A percentile compares a stretch with the other conserved stretches of the same genome.
phyloP scores from a whole-genome alignment of 768 basidiomycete genomes.

The Tremella fuciformis region DNA sequence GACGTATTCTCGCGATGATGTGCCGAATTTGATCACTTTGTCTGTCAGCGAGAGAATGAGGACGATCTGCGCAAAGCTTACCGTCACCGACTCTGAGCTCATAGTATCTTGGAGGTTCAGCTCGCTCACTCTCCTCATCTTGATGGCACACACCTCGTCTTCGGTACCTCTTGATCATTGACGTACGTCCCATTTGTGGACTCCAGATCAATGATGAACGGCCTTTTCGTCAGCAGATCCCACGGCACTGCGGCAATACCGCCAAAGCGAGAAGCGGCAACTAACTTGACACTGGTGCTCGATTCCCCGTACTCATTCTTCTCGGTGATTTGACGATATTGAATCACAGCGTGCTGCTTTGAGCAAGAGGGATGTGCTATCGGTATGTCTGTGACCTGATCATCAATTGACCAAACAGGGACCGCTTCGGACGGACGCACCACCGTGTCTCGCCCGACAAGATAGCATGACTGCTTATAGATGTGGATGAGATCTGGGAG shows the following conservation, averaged over 20 bases:
- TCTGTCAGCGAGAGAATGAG: background rate
- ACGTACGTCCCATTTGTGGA: conserved; percentile 96
- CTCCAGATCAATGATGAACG: conserved; percentile 95
- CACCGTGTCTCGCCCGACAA: conserved; percentile 81
- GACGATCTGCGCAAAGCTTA: conserved; percentile 10
- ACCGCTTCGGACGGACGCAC: conserved; percentile 56
- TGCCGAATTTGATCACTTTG: conserved; percentile 55
- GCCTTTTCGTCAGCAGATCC: conserved; percentile 57
- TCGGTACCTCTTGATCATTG: conserved; percentile 79
- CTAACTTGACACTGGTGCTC: conserved; percentile 80
- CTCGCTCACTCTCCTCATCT: background rate
- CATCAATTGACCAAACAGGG: background rate
- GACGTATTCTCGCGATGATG: conserved; percentile 54
- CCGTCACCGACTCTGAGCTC: conserved; percentile 46
- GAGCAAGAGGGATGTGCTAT: conserved; percentile 96
- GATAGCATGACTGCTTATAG: conserved; percentile 87
- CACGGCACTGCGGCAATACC: background rate
- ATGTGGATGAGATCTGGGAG: conserved; percentile 80
- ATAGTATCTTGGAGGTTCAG: conserved; percentile 27
- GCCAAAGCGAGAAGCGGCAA: conserved; percentile 19
- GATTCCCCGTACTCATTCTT: conserved; percentile 80
- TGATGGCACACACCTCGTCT: conserved; percentile 64
- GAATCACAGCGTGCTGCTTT: conserved; percentile 96
- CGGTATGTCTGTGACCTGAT: conserved; percentile 62
- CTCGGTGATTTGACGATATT: conserved; percentile 84